Conservation (phyloP, 495 filamentous ascomycete species). For the Arthonia radiata region DNA sequence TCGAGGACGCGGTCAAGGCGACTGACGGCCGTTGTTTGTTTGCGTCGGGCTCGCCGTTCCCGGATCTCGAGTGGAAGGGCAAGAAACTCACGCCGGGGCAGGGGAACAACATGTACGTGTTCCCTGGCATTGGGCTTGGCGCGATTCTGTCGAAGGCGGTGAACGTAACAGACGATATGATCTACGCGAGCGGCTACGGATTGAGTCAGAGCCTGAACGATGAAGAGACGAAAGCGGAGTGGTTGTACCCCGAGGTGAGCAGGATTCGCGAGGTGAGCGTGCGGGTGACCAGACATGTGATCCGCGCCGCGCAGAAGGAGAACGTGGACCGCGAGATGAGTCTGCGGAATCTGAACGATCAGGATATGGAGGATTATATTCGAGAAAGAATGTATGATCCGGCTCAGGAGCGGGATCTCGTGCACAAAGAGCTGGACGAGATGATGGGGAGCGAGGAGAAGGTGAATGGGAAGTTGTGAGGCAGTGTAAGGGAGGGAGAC, state of each 20-base stretch:
- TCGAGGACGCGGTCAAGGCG: conserved; percentile 66
- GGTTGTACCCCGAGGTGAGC: conserved; percentile 82
- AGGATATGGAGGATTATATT: conserved; percentile 55
- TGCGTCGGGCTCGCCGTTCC: conserved; percentile 86
- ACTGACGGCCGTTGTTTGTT: conserved; percentile 82
- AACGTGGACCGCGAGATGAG: conserved; percentile 58
- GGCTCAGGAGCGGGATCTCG: conserved; percentile 13
- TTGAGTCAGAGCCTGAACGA: conserved; percentile 54
- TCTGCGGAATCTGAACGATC: conserved; percentile 46
- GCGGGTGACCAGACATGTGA: conserved; percentile 70
- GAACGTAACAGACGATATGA: conserved; percentile 82
- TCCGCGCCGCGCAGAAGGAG: conserved; percentile 64
- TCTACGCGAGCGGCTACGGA: conserved; percentile 70
- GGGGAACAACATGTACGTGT: conserved; percentile 86
- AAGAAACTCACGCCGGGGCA: conserved; percentile 70
- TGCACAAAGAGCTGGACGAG: too few species aligned
- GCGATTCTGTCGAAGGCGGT: conserved; percentile 79
- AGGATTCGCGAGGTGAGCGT: conserved; percentile 80
- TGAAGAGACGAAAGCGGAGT: conserved; percentile 53
- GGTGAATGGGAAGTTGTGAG: too few species aligned
- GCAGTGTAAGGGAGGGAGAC: too few species aligned
- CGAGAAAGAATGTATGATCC: conserved; percentile 64
- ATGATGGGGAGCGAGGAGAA: too few species aligned
- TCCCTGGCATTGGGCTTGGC: conserved; percentile 88
- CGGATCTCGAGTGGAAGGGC: conserved; percentile 37